Evolutionary conservation across 768 basidiomycete species (phyloP), one percentile per base, ranked within the genome.

Genomic region (Fistulinella prunicolor): DNA sequence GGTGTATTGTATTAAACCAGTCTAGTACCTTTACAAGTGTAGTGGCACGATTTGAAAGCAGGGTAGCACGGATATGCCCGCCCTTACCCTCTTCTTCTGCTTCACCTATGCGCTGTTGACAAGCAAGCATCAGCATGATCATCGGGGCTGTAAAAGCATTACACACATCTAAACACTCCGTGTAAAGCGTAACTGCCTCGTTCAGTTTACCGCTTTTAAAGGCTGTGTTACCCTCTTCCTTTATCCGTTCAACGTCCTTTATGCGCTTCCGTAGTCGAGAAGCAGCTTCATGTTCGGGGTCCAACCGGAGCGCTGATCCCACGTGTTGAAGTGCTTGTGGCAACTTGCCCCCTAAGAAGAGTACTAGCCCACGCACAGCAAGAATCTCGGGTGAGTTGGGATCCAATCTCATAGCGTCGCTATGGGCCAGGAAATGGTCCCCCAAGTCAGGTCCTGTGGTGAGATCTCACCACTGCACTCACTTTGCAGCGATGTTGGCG

Each of bases 21-120:
- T 19, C 9, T 39, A 59, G 13, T 50, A 86, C 87, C 75, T 92
- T 92, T 41, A 86, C 69, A 17, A 88, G 70, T 0, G 91, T 85
- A 1, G 88, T 89, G 1, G 92, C 92, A 5, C 90, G 82, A 58
- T 94, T 94, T 2, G 85, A 88, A 9, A 92, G 70, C 4, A 94
- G 68, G 2, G 86, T 85, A 1, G 89, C 87, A 12, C 87, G 82
- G 22, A 93, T 84, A 46, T 86, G 80, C 8, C 90, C 90, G 16
- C 92, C 90, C 54, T 79, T 80, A 1, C 81, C 84, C 65, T 92
- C 89, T 36, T 86, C 83, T 29, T 81, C 79, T 5, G 67, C 66
- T 17, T 78, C 73, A 19, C 89, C 88, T 37, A 91, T 80, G 20
- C 78, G 76, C 83, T 88, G n/a, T 51, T 19, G 32, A 16, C 41